A percentile compares a stretch with the other conserved stretches of the same genome.
Conservation (phyloP, 164 flowering plant genomes). For the Echeveria elegans region DNA sequence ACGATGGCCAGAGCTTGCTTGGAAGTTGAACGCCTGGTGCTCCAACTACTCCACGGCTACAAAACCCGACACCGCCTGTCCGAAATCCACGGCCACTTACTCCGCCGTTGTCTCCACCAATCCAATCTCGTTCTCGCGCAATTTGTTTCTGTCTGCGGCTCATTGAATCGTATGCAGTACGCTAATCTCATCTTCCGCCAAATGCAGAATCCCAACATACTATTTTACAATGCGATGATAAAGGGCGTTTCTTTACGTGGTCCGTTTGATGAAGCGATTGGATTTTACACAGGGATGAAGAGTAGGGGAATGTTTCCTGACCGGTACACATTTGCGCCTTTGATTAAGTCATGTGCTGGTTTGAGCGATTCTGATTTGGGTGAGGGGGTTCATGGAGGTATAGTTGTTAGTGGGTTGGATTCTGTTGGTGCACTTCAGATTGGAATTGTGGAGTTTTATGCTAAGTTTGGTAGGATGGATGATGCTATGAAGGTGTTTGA, state of each 20-base stretch:
- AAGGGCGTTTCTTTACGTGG: constrained; percentile 52
- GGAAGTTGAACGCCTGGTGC: constrained; percentile 46
- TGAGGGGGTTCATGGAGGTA: constrained; percentile 36
- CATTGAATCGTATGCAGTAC: constrained; percentile 32
- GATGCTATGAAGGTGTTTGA: constrained; percentile 65
- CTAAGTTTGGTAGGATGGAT: constrained; percentile 32
- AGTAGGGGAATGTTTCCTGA: constrained; percentile 54
- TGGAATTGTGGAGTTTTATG: constrained; percentile 59
- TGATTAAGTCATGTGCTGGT: constrained; percentile 56
- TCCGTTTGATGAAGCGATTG: constrained; percentile 36
- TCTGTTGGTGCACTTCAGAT: constrained; percentile 29
- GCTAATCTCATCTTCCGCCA: constrained; percentile 52
- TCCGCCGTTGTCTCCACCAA: constrained; percentile 62
- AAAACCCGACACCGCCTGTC: constrained; percentile 40
- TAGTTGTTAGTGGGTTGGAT: constrained; percentile 42
- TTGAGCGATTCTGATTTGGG: constrained; percentile 33
- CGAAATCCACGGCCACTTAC: constrained; percentile 65
- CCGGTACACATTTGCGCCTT: constrained; percentile 63
- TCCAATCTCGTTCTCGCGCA: constrained; percentile 73
- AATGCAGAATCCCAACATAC: constrained; percentile 42
- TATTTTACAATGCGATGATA: constrained; percentile 76
- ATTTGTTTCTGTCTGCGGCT: constrained; percentile 53
- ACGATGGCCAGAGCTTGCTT: constrained; percentile 1
- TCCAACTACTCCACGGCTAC: constrained; percentile 62
- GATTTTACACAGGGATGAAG: constrained; percentile 40